These are phyloP conservation scores for Cicer pinnatifidum DNA, from an alignment of 306 rosid genomes.

Conservation along the genomic window DNA sequence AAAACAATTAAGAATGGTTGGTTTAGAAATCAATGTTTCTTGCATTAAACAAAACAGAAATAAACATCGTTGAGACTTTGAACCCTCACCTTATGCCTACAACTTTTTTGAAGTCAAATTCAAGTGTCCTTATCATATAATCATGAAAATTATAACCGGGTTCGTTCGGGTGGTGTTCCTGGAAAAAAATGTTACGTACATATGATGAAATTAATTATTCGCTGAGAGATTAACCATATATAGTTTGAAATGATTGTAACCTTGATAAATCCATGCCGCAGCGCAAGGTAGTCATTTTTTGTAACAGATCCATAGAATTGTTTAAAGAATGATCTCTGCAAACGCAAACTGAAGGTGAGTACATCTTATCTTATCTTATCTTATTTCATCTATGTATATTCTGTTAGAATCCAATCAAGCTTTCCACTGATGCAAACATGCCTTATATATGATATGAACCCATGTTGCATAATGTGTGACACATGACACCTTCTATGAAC, in stretches of 20 bases:
- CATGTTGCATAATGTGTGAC: too few relatives aligned
- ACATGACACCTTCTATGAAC: too few relatives aligned
- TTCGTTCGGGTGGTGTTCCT: slow-evolving; percentile 51
- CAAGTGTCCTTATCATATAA: slow-evolving; percentile 67
- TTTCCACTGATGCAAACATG: too few relatives aligned
- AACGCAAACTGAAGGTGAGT: slow-evolving; percentile 35
- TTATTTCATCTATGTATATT: too few relatives aligned
- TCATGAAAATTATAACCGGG: slow-evolving; percentile 57
- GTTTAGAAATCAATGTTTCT: slow-evolving; percentile 20
- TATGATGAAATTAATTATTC: slow-evolving; percentile 17
- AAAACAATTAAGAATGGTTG: slow-evolving; percentile 29
- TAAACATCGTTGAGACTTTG: slow-evolving; percentile 17
- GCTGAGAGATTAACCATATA: neutral
- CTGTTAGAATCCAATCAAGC: too few relatives aligned
- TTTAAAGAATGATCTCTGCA: slow-evolving; percentile 78
- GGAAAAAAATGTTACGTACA: slow-evolving; percentile 31
- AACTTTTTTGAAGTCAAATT: slow-evolving; percentile 72
- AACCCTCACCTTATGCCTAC: slow-evolving; percentile 78
- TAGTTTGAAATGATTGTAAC: slow-evolving; percentile 43
- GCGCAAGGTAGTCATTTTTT: slow-evolving; percentile 68
- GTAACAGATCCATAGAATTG: slow-evolving; percentile 81
- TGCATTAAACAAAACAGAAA: slow-evolving; percentile 5
- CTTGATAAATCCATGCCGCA: slow-evolving; percentile 84
- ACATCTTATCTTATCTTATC: slow-evolving; percentile 14
- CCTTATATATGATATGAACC: too few relatives aligned